Evolutionary conservation across 257 asterid genomes (phyloP).

Genomic region (Capsicum chinense): DNA sequence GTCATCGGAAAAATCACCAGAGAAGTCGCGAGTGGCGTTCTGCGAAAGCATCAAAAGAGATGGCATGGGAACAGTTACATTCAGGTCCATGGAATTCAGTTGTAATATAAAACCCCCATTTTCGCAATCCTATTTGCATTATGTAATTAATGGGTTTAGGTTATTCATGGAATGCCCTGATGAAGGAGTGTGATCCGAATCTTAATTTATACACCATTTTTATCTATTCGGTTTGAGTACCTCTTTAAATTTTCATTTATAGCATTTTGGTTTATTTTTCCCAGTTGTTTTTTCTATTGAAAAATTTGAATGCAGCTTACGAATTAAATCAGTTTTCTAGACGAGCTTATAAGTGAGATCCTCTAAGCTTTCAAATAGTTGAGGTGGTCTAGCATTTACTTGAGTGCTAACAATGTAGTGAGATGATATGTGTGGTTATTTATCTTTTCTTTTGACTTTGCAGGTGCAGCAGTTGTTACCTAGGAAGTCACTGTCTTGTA

Average conservation of each 20-base stretch:
- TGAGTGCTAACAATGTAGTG: background rate
- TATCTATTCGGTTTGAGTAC: background rate
- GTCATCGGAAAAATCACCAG: too few relatives aligned
- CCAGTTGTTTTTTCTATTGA: background rate
- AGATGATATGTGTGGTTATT: background rate
- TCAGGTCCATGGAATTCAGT: too few relatives aligned
- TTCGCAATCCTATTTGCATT: background rate
- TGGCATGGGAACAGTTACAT: too few relatives aligned
- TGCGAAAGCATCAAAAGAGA: too few relatives aligned
- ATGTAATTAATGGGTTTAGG: background rate
- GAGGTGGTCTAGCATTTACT: background rate
- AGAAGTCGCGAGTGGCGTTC: too few relatives aligned
- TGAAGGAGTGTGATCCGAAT: background rate
- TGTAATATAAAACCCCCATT: background rate
- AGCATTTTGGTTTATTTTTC: background rate
- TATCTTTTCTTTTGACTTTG: conserved; percentile 21
- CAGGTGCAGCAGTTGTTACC: conserved; percentile 46
- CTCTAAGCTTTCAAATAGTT: background rate
- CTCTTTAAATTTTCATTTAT: background rate
- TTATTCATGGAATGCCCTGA: background rate
- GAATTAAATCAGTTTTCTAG: background rate
- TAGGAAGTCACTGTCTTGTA: conserved; percentile 47
- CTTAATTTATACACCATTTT: background rate
- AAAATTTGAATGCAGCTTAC: background rate
- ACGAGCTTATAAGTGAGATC: background rate